These are phyloP conservation scores for Lignosus rhinocerotis DNA, from an alignment of 1,284 basidiomycete species.

Conservation along the genomic window DNA sequence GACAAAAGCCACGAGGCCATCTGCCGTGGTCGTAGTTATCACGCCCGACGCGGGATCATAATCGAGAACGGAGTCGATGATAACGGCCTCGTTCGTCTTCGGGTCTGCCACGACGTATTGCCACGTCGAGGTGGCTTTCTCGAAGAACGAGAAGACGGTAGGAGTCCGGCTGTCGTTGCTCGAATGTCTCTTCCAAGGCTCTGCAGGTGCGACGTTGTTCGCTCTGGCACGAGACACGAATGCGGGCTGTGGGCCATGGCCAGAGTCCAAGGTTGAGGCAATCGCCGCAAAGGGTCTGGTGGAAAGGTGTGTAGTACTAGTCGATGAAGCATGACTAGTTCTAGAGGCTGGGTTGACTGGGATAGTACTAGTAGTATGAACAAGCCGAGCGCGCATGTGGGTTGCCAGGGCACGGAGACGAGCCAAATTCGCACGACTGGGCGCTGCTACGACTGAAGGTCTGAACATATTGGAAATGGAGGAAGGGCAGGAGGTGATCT, in stretches of 20 bases:
- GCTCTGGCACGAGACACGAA: conserved; percentile 13
- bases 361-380: not conserved
- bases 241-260: not conserved
- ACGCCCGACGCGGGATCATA: conserved; percentile 38
- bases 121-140: conserved; percentile 36
- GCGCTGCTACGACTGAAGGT: not conserved
- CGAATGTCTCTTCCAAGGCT: conserved; percentile 29
- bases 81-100: conserved; percentile 32
- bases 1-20: conserved; percentile 37
- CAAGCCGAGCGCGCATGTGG: not conserved
- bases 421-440: not conserved
- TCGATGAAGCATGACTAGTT: not conserved
- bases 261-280: not conserved
- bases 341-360: not conserved
- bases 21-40: conserved; percentile 37
- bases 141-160: conserved; percentile 35
- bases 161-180: conserved; percentile 28
- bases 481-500: not conserved
- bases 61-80: conserved; percentile 42
- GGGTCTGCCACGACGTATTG: conserved; percentile 41
- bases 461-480: not conserved
- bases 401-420: not conserved
- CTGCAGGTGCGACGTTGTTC: conserved; percentile 21
- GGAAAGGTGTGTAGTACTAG: not conserved
- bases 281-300: not conserved